Conservation (phyloP, 1,284 basidiomycete species). For the Ceratorhiza oryzae-sativae region DNA sequence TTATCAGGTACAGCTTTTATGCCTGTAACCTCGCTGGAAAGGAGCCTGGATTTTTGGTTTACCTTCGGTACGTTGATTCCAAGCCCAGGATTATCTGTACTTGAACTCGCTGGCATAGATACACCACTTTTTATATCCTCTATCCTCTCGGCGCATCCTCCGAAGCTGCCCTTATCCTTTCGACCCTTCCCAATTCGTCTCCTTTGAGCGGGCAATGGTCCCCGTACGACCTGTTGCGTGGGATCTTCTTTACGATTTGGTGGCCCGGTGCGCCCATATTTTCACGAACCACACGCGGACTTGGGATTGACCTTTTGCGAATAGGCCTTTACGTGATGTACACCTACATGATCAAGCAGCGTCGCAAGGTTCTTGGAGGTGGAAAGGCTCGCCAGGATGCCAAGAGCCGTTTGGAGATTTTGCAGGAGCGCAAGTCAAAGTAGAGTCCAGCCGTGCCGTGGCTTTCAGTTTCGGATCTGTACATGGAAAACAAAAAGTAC, state of each 20-base stretch:
- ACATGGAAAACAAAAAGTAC: too few relatives aligned
- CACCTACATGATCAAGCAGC: conserved; percentile 87
- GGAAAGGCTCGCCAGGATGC: conserved; percentile 26
- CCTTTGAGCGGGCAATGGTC: conserved; percentile 47
- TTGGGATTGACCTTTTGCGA: background rate
- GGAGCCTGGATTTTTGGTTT: conserved; percentile 52
- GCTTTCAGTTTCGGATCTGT: too few relatives aligned
- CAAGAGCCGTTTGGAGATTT: conserved; percentile 27
- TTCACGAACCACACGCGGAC: background rate
- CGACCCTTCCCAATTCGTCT: conserved; percentile 70
- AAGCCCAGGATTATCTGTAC: too few relatives aligned
- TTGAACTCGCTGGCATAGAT: conserved; percentile 54
- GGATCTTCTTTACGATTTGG: conserved; percentile 80
- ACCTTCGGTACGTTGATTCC: conserved; percentile 52
- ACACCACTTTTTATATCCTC: conserved; percentile 91
- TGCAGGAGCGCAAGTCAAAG: conserved; percentile 23
- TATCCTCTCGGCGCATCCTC: conserved; percentile 92
- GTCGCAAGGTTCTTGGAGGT: conserved; percentile 74
- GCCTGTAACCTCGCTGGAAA: conserved; percentile 69
- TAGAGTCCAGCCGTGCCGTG: background rate
- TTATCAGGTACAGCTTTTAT: conserved; percentile 93
- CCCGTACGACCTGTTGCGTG: conserved; percentile 63
- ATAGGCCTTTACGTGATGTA: conserved; percentile 86
- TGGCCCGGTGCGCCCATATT: conserved; percentile 75
- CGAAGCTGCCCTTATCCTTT: conserved; percentile 85